phyloP scores from a whole-genome alignment of 2,329 filamentous ascomycete genomes.

The Hymenoscyphus linearis region DNA sequence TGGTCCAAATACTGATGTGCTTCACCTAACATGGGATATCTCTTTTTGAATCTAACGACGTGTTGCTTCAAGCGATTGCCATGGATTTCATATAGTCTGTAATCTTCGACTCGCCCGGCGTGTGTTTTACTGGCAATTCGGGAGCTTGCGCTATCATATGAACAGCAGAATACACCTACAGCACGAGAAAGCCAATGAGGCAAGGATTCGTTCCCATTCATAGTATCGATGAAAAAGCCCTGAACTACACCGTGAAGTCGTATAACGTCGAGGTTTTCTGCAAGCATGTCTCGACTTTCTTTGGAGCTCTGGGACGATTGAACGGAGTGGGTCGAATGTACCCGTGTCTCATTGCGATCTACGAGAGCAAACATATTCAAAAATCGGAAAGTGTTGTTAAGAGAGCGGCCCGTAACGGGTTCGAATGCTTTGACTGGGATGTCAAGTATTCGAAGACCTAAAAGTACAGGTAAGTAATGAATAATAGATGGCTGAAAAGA shows the following conservation, averaged over 20 bases:
- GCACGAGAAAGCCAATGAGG: conserved; percentile 46
- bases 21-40: conserved; percentile 29
- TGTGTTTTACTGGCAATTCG: conserved; percentile 39
- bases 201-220: conserved; percentile 37
- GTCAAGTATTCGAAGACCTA: conserved; percentile 42
- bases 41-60: conserved; percentile 36
- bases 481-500: background rate
- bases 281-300: conserved; percentile 39
- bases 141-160: conserved; percentile 42
- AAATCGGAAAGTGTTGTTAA: conserved; percentile 44
- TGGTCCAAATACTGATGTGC: conserved; percentile 34
- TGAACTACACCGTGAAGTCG: conserved; percentile 48
- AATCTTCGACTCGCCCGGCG: conserved; percentile 47
- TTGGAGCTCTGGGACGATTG: conserved; percentile 29
- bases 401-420: conserved; percentile 21
- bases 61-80: conserved; percentile 43
- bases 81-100: conserved; percentile 47
- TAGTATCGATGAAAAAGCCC: conserved; percentile 45
- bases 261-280: conserved; percentile 45
- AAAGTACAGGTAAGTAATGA: conserved; percentile 6
- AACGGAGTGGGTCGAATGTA: conserved; percentile 26
- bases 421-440: conserved; percentile 44
- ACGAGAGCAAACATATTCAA: conserved; percentile 49
- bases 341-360: conserved; percentile 40
- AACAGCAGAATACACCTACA: conserved; percentile 43